Conservation (phyloP, 2,329 filamentous ascomycete genomes). For the Epichloe bromicola region DNA sequence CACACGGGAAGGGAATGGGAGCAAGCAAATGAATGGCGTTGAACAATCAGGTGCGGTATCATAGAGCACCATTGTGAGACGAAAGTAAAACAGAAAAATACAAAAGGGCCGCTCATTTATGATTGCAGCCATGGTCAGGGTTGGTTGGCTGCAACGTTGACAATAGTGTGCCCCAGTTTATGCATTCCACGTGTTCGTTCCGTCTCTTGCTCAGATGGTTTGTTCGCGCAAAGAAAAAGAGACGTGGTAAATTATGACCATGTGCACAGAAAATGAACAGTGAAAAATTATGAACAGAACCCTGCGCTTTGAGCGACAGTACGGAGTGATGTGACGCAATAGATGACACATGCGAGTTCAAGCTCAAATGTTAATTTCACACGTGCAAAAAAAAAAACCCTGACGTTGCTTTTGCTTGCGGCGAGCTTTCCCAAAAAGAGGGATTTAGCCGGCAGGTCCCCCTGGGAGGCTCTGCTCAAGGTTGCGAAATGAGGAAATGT, state of each 20-base stretch:
- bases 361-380: not conserved
- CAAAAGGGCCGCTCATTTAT: not conserved
- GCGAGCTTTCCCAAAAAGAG: not conserved
- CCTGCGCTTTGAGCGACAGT: not conserved
- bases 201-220: not conserved
- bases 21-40: not conserved
- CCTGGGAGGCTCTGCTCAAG: not conserved
- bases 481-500: slow-evolving; percentile 19
- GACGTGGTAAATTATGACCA: not conserved
- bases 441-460: too few relatives aligned
- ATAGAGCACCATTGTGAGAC: not conserved
- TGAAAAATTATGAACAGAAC: not conserved
- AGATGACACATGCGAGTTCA: not conserved
- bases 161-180: not conserved
- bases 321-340: not conserved
- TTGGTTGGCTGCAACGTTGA: not conserved
- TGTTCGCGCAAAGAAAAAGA: not conserved
- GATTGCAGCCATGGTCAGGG: not conserved
- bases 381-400: too few relatives aligned
- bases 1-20: not conserved
- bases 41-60: not conserved
- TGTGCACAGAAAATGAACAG: not conserved
- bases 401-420: not conserved
- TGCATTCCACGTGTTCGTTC: slow-evolving; percentile 8
- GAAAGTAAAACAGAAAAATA: not conserved